phyloP scores from a whole-genome alignment of 169 alveolate species.

The Ichthyophthirius multifiliis region DNA sequence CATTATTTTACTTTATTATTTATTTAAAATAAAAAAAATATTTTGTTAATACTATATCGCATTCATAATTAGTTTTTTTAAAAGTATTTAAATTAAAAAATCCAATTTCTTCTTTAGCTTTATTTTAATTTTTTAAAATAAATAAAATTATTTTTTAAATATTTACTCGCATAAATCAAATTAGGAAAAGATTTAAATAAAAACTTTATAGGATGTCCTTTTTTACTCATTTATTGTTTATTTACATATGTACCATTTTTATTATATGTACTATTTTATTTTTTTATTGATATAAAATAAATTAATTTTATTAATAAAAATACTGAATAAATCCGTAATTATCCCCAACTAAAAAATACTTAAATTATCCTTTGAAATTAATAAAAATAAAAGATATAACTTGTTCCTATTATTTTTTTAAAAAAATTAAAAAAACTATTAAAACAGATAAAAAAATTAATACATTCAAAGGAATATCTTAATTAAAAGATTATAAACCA shows the following conservation, averaged over 20 bases:
- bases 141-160: background rate
- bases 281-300: too few relatives aligned
- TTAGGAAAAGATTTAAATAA: background rate
- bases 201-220: background rate
- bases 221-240: background rate
- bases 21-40: background rate
- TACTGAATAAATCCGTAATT: background rate
- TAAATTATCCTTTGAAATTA: background rate
- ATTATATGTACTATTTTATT: background rate
- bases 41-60: background rate
- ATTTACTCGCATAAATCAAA: background rate
- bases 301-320: background rate
- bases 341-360: background rate
- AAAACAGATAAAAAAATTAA: background rate
- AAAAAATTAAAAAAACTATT: background rate
- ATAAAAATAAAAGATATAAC: background rate
- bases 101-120: background rate
- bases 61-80: background rate
- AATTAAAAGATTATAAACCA: background rate
- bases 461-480: background rate
- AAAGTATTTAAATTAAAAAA: background rate
- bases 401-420: background rate
- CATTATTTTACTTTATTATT: background rate
- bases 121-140: background rate
- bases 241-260: background rate